These are phyloP conservation scores for Saraca asoca DNA, from an alignment of 331 rosid genomes.

Conservation along the genomic window DNA sequence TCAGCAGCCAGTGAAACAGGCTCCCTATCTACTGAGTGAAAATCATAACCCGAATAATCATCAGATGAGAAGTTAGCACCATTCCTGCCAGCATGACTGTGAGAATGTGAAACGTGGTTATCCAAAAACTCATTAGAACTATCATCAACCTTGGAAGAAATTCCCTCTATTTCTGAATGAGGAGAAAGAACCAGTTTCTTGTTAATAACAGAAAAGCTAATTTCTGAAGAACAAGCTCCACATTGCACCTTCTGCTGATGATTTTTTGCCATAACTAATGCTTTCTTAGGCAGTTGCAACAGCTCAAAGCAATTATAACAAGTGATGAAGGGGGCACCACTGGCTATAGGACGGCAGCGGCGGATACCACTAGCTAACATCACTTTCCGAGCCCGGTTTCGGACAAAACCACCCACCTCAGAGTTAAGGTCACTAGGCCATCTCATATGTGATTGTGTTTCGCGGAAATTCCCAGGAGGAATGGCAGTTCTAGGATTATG, in stretches of 20 bases:
- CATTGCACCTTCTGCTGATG: slow-evolving; percentile 69
- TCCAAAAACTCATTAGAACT: slow-evolving; percentile 41
- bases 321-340: slow-evolving; percentile 87
- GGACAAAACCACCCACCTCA: slow-evolving; percentile 46
- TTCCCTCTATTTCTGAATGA: slow-evolving; percentile 44
- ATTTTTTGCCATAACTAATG: slow-evolving; percentile 42
- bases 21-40: slow-evolving; percentile 78
- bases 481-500: slow-evolving; percentile 53
- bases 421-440: slow-evolving; percentile 60
- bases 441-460: slow-evolving; percentile 54
- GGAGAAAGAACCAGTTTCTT: slow-evolving; percentile 66
- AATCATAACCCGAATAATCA: slow-evolving; percentile 88
- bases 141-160: slow-evolving; percentile 39
- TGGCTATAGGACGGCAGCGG: slow-evolving; percentile 67
- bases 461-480: slow-evolving; percentile 49
- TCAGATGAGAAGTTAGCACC: slow-evolving; percentile 79
- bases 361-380: slow-evolving; percentile 46
- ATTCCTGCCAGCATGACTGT: slow-evolving; percentile 43
- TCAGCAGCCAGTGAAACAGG: slow-evolving; percentile 48
- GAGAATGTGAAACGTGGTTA: slow-evolving; percentile 40
- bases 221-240: slow-evolving; percentile 79
- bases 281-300: slow-evolving; percentile 78
- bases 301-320: slow-evolving; percentile 83
- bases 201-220: slow-evolving; percentile 49
- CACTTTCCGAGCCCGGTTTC: slow-evolving; percentile 52